These are phyloP conservation scores for Tetragonia tetragonoides DNA, from an alignment of 148 eudicot species.

Conservation along the genomic window DNA sequence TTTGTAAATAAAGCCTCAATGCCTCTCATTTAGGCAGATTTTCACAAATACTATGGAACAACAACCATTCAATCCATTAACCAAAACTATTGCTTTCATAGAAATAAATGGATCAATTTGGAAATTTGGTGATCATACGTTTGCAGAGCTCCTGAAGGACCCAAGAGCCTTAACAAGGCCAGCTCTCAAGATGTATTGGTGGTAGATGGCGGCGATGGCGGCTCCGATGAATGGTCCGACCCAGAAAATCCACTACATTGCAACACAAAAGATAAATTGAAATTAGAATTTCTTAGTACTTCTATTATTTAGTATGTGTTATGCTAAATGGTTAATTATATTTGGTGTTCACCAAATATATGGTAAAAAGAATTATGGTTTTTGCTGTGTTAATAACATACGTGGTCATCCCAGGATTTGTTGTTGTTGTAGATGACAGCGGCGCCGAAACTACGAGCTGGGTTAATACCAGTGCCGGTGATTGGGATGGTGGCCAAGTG, in stretches of 20 bases:
- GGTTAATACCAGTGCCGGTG: slow-evolving; percentile 27
- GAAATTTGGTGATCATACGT: slow-evolving; percentile 10
- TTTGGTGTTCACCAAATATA: no score
- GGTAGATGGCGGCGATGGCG: slow-evolving; percentile 52
- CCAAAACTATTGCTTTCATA: no score
- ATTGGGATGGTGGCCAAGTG: slow-evolving; percentile 38
- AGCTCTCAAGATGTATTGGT: slow-evolving; percentile 42
- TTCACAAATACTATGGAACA: background rate
- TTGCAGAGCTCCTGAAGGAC: slow-evolving; percentile 40
- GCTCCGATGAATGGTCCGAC: slow-evolving; percentile 60
- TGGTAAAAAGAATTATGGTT: no score
- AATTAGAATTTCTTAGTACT: background rate
- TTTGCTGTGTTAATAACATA: slow-evolving; percentile 12
- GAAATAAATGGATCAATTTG: background rate
- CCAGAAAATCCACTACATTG: slow-evolving; percentile 56
- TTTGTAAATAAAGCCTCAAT: slow-evolving; percentile 1
- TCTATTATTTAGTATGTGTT: no score
- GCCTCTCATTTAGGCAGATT: slow-evolving; percentile 11
- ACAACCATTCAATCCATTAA: background rate
- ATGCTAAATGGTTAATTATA: no score
- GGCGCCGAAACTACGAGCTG: slow-evolving; percentile 50
- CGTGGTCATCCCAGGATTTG: slow-evolving; percentile 45
- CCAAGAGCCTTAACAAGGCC: slow-evolving; percentile 44
- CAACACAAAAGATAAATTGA: background rate
- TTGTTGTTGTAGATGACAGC: slow-evolving; percentile 43